Evolutionary conservation across 345 rosid genomes (phyloP).

Genomic region (Cardiospermum halicacabum): DNA sequence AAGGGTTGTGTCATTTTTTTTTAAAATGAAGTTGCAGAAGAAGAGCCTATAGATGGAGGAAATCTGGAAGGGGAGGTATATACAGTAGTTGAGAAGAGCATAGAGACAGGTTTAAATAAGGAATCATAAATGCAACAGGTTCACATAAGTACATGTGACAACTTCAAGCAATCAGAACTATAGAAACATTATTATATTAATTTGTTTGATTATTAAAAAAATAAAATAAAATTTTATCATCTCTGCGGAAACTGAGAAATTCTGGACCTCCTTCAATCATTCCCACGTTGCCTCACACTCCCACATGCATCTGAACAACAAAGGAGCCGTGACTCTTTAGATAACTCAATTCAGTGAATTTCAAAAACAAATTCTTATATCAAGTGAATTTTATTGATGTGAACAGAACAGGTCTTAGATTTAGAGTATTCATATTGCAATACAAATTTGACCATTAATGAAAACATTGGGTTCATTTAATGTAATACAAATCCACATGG

Average conservation of each 20-base stretch:
- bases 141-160: conserved; percentile 46
- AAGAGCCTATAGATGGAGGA: not conserved
- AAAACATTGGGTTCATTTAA: too few species aligned
- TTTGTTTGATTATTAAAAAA: too few species aligned
- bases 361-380: conserved; percentile 10
- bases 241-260: conserved; percentile 27
- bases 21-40: not conserved
- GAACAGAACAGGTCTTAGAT: too few species aligned
- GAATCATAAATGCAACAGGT: conserved; percentile 18
- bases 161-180: conserved; percentile 9
- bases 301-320: conserved; percentile 47
- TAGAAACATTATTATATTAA: not conserved
- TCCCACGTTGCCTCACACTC: conserved; percentile 47
- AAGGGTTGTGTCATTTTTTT: conserved; percentile 32
- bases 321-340: conserved; percentile 36
- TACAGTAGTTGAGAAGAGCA: conserved; percentile 13
- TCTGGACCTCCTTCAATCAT: conserved; percentile 38
- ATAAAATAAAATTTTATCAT: conserved; percentile 15
- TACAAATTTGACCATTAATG: too few species aligned
- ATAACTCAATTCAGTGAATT: too few species aligned
- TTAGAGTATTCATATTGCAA: too few species aligned
- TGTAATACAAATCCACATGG: conserved; percentile 16
- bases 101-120: conserved; percentile 27
- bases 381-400: too few species aligned
- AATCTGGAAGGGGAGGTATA: not conserved